Base-by-base conservation (phyloP, 768 basidiomycete species). In the Boletus sp. region DNA sequence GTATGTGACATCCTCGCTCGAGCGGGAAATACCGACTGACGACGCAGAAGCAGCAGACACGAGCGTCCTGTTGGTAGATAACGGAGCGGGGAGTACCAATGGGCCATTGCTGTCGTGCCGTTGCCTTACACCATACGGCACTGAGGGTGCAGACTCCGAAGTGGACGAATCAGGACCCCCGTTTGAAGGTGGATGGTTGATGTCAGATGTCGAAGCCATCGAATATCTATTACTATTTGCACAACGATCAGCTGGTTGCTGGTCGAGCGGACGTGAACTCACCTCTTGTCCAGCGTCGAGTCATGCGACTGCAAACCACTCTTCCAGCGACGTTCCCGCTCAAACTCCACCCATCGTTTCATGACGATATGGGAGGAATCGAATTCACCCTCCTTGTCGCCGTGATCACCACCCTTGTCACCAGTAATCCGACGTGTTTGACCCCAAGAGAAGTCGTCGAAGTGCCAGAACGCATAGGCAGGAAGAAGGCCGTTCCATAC, bases 311-410 rank as follows among this genome's bases (percentile, higher is more conserved):
- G 83, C 21, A 82, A 82, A 7, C 93, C 94, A 66, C 72, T 87
- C 83, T 86, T 93, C 93, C 92, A 98, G 57, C 94, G 80, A 61
- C 96, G 76, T 61, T 98, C 97, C 46, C 96, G 79, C 77, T 98
- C 97, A 69, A 97, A 98, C 73, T 98, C 97, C 17, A 85, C 93
- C 96, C 96, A 99, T 38, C 93, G 83, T 79, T 98, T 98, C 97
- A 98, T 98, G 34, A 96, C 89, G 62, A 99, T 98, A 72, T 95
- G 86, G 42, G 85, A 82, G 29, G 94, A 96, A 74, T 99, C 96
- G 64, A 99, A 99, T 68, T 90, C 90, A 69, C 97, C 97, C 57
- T 96, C 93, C 76, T 98, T 99, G 68, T 93, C 95, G 11, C 89
- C 90, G 63, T 93, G 90, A 53, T 80, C 80, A 35, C 74, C 80